Base-by-base conservation (phyloP, 495 filamentous ascomycete genomes). In the Penicillium waksmanii region DNA sequence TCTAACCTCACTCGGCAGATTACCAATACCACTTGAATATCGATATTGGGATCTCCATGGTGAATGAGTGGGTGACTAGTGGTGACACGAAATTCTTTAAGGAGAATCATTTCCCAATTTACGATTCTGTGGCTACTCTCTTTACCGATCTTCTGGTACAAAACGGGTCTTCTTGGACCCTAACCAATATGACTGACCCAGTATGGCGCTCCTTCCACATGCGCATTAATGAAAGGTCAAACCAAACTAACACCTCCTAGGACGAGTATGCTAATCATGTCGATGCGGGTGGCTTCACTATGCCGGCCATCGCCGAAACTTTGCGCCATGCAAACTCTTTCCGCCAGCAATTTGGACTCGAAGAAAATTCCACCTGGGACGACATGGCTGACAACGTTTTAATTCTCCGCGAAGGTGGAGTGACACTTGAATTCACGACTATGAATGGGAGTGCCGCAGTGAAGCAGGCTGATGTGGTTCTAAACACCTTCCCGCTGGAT, bases 111-210 rank as follows among this genome's bases (percentile, higher is more conserved):
- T 85, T 85, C 65, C 85, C 86, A 0, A 80, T 89, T 47, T 86
- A 82, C 57, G 76, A 87, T 56, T 82, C 82, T 5, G 73, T 85
- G 21, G 83, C 85, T 2, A 80, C 79, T 0, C 77, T 88, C 40
- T 88, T 82, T 66, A 72, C 74, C 2, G 80, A 87, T 56, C 55
- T 85, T 5, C 66, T 89, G 10, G 73, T 74, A 40, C 80, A 71
- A 27, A 88, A 89, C 65, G 76, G 79, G n/a, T 78, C 76, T 35
- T 66, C 55, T 11, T 84, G 80, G 71, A 75, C 73, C 3, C 53
- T 84, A 50, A 80, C 70, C n/a, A 93, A 93, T 62, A 89, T 90
- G 81, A 93, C 89, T 1, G 89, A 93, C 71, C 89, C 89, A 17
- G 82, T 84, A 68, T 65, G 77, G 73, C 8, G 31, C 11, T 35